These are phyloP conservation scores for Boletus speciosus DNA, from an alignment of 768 basidiomycete species.

Conservation along the genomic window DNA sequence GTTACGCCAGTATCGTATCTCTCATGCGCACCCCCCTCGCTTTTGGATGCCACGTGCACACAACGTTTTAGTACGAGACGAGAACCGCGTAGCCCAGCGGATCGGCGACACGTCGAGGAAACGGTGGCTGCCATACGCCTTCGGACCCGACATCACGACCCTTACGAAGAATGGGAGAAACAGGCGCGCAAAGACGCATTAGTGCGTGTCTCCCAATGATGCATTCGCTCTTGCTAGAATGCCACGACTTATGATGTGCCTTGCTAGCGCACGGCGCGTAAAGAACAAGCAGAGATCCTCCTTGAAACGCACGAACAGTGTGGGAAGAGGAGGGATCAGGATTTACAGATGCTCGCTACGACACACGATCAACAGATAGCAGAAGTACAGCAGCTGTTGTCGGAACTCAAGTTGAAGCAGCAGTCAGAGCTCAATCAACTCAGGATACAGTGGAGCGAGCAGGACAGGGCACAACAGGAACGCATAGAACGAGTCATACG, in stretches of 20 bases:
- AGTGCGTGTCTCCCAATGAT: slow-evolving; percentile 27
- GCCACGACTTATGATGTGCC: not conserved
- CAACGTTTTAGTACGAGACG: slow-evolving; percentile 14
- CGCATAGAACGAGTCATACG: slow-evolving; percentile 62
- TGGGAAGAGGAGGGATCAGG: slow-evolving; percentile 6
- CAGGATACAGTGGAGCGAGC: slow-evolving; percentile 43
- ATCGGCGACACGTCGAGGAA: slow-evolving; percentile 40
- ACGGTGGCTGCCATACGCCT: slow-evolving; percentile 46
- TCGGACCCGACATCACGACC: slow-evolving; percentile 41
- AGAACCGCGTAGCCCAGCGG: slow-evolving; percentile 25
- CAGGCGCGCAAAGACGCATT: slow-evolving; percentile 44
- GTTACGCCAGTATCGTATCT: not conserved
- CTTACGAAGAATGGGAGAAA: slow-evolving; percentile 52
- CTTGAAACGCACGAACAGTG: slow-evolving; percentile 18
- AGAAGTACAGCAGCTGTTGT: slow-evolving; percentile 49
- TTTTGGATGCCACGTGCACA: not conserved
- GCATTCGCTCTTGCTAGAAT: not conserved
- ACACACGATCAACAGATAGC: slow-evolving; percentile 48
- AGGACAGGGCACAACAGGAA: slow-evolving; percentile 46
- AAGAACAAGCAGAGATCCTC: slow-evolving; percentile 23
- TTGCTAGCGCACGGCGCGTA: slow-evolving; percentile 38
- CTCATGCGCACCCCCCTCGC: not conserved
- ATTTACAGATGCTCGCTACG: slow-evolving; percentile 32
- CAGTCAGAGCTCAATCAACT: slow-evolving; percentile 46
- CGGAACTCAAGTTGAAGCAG: slow-evolving; percentile 40